These are phyloP conservation scores for Colletotrichum sp. DNA, from an alignment of 2,329 filamentous ascomycete species.

Conservation along the genomic window DNA sequence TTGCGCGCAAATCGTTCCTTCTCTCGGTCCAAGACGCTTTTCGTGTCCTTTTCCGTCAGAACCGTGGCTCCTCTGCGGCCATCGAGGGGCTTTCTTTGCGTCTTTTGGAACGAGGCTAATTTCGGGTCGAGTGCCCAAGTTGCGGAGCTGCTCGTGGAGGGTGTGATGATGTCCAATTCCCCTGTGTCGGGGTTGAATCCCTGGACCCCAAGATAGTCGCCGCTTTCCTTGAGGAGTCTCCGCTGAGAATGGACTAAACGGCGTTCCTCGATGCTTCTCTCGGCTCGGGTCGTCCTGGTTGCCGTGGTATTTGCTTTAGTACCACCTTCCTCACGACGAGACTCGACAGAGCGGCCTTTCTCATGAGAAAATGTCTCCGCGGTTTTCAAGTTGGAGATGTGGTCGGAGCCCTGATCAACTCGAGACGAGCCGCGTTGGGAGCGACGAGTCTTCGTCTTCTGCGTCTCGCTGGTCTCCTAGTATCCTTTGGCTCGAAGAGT, in stretches of 20 bases:
- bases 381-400: constrained; percentile 39
- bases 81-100: constrained; percentile 37
- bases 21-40: constrained; percentile 31
- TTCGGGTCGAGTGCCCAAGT: constrained; percentile 32
- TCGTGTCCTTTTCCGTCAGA: constrained; percentile 51
- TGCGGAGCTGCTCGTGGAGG: constrained; percentile 48
- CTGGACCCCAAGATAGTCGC: constrained; percentile 64
- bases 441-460: neutral
- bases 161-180: constrained; percentile 54
- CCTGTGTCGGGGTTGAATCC: constrained; percentile 64
- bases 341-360: neutral
- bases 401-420: constrained; percentile 29
- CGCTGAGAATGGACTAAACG: constrained; percentile 37
- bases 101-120: constrained; percentile 34
- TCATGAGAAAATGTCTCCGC: constrained; percentile 28
- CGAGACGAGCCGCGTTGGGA: neutral
- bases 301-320: neutral
- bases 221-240: constrained; percentile 54
- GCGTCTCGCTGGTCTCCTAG: constrained; percentile 28
- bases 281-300: neutral
- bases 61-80: constrained; percentile 45
- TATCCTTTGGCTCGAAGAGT: constrained; percentile 42
- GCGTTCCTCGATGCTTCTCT: constrained; percentile 2
- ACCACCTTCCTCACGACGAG: neutral
- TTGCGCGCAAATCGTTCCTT: constrained; percentile 48